Evolutionary conservation across 371 early-diverging fungal species (phyloP).

Genomic region (Mucor lusitanicus): DNA sequence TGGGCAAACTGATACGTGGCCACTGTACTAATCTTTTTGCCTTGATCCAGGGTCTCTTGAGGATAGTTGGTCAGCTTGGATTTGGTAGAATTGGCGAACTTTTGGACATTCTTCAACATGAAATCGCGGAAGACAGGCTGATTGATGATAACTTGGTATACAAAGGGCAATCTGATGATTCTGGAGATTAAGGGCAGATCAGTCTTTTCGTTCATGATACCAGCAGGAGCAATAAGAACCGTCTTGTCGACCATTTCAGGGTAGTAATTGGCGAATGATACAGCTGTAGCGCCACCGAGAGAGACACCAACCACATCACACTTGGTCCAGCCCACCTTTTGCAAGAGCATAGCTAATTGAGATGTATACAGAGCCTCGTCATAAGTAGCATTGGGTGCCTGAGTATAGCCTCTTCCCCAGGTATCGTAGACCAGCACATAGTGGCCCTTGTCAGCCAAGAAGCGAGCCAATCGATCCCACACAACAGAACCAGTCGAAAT

Average conservation of each 20-base stretch:
- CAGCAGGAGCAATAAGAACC: conserved; percentile 58
- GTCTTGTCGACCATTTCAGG: conserved; percentile 53
- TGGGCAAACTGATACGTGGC: conserved; percentile 36
- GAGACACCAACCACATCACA: conserved; percentile 51
- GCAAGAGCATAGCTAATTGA: conserved; percentile 50
- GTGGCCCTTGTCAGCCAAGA: conserved; percentile 46
- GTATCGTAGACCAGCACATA: conserved; percentile 54
- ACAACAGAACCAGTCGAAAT: conserved; percentile 40
- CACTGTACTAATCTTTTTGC: not conserved
- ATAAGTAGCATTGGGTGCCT: conserved; percentile 46
- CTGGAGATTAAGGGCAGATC: conserved; percentile 35
- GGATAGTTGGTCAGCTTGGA: not conserved
- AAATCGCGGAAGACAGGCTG: conserved; percentile 21
- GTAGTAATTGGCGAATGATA: conserved; percentile 50
- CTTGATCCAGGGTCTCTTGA: not conserved
- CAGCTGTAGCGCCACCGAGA: conserved; percentile 55
- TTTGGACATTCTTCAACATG: not conserved
- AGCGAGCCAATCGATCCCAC: conserved; percentile 27
- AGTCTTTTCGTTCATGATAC: conserved; percentile 34
- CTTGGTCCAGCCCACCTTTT: conserved; percentile 54
- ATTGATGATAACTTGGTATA: conserved; percentile 12
- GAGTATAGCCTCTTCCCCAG: conserved; percentile 60
- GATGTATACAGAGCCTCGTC: conserved; percentile 49
- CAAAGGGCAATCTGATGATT: conserved; percentile 20
- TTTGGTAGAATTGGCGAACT: conserved; percentile 1